Evolutionary conservation across 83 land plant genomes (phyloP).

Genomic region (Larix sibirica): DNA sequence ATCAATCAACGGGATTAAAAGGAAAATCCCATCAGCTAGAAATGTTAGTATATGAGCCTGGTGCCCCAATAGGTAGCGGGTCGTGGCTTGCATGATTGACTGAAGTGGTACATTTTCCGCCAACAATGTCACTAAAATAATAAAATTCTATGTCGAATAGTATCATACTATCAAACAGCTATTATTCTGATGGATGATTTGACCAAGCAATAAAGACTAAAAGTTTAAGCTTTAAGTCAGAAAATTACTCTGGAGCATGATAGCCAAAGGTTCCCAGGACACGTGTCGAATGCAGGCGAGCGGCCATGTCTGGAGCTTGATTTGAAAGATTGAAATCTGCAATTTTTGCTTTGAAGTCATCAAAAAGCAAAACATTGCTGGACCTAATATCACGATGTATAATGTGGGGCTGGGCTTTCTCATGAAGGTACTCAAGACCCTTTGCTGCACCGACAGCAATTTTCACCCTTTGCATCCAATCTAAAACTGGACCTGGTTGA

Average conservation of each 20-base stretch:
- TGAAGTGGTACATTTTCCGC: too few species aligned
- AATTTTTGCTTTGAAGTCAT: conserved; percentile 61
- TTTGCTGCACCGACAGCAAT: conserved; percentile 64
- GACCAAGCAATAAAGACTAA: too few species aligned
- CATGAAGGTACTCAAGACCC: conserved; percentile 66
- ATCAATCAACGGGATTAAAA: too few species aligned
- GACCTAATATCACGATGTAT: conserved; percentile 62
- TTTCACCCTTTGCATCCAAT: conserved; percentile 58
- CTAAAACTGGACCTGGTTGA: conserved; percentile 62
- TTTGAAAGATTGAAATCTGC: conserved; percentile 67
- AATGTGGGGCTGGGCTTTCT: conserved; percentile 46
- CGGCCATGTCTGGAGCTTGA: conserved; percentile 75
- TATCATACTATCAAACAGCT: too few species aligned
- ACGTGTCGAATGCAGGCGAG: conserved; percentile 72
- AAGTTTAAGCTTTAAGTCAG: background rate
- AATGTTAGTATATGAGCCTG: too few species aligned
- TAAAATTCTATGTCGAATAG: too few species aligned
- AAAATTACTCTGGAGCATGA: conserved; percentile 69
- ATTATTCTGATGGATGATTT: too few species aligned
- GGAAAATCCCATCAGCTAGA: too few species aligned
- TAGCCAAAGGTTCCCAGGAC: conserved; percentile 77
- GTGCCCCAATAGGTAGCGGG: too few species aligned
- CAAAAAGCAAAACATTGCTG: conserved; percentile 64
- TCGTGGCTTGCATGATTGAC: too few species aligned
- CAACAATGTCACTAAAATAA: too few species aligned